Evolutionary conservation across 2,329 filamentous ascomycete species (phyloP), one percentile per base, ranked within the genome.

Genomic region (Fusarium falciforme): DNA sequence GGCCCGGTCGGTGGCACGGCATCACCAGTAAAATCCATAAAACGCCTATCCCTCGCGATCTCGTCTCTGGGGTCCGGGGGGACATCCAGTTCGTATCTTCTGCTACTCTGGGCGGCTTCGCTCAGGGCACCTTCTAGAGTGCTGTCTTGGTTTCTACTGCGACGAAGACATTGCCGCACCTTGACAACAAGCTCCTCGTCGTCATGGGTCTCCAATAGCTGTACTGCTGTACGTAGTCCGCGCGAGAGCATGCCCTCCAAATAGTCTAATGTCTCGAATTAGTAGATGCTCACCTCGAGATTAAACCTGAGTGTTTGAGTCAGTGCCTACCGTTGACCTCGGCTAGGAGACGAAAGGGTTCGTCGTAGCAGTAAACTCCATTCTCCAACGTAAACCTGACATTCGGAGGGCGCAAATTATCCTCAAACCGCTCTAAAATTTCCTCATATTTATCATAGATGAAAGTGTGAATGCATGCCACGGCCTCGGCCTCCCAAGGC

Each of bases 401-500:
- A 20, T 58, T 52, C 7, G 10, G 60, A 11, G 35, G 40, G 14
- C 33, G 3, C 20, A 71, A 33, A 22, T 71, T 60, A 3, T 44
- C 40, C 22, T 71, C 54, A 31, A 65, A 44, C 49, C 61, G 17
- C n/a, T 67, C 29, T 33, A 69, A 68, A 22, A 68, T 55, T 12
- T 62, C 33, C 10, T 63, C 22, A 44, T 74, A 73, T 36, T 57
- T 70, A 9, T 64, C 27, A 16, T 47, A 16, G 31, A 74, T 16
- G 29, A 76, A 76, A 29, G 44, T 20, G 14, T 74, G 59, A 17
- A 76, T 64, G 31, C 69, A 74, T 17, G 65, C 65, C 16, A 73
- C 29, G 9, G 62, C 72, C 38, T 76, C 72, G 4, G 52, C 62
- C 31, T 76, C 72, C 72, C 72, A 76, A 27, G 72, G 69, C 5